Base-by-base conservation (phyloP, 495 filamentous ascomycete species). In the Parathielavia appendiculata region DNA sequence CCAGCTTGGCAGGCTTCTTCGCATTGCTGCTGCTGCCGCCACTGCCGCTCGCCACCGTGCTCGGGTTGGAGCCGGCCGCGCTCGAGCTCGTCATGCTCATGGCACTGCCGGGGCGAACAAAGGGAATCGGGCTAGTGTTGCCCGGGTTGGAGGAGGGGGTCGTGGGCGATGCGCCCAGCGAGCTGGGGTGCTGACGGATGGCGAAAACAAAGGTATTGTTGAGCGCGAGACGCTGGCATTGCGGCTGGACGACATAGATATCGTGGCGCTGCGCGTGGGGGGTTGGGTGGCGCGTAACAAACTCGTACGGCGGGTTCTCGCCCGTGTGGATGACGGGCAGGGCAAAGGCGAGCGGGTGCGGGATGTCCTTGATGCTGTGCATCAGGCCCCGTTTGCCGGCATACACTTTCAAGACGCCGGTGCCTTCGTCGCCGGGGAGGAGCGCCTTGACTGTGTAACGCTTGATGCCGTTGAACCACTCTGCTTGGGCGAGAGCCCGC, bases 131-230 rank as follows among this genome's bases (percentile, higher is more conserved):
- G 14, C 87, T 90, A 9, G 81, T 70, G 12, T 66, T 76, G 48
- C 76, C 84, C 62, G 70, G 74, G 68, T 82, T 82, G 63, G 77
- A 77, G 5, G 81, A 72, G 19, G 79, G 60, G 1, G 59, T 32
- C 55, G 61, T 57, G 23, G 62, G 48, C 40, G 64, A 63, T 35
- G 70, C 60, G 30, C 72, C 68, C 5, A 76, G 69, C 0, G 86
- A 85, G 38, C 90, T 87, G 0, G 91, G 89, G 67, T 97, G 91
- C 66, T 99, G 93, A 30, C 93, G 88, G 49, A 97, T 87, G 51
- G 87, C 86, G 67, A 99, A 99, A 23, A 99, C 92, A 67, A 96
- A 99, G 8, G 93, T 99, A 68, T 97, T 97, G 74, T 96, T 96
- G 43, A 95, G 72, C 10, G 90, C 91, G 12, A 99, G 76, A 20